Base-by-base conservation (phyloP, 2,329 filamentous ascomycete genomes). In the Diplodia scrobiculata region DNA sequence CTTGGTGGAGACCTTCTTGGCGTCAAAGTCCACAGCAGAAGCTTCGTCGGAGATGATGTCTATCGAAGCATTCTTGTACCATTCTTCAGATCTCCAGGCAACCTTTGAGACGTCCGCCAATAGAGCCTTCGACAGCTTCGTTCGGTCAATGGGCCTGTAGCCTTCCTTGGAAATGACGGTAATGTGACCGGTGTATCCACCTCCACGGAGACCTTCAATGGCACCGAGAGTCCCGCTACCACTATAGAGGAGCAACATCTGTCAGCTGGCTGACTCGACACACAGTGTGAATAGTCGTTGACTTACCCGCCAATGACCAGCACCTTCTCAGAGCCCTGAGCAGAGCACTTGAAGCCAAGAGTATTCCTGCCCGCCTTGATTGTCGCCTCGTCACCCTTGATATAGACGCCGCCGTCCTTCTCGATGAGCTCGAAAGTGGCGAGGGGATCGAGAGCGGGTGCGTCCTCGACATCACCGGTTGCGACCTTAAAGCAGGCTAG, bases 61-160 rank as follows among this genome's bases (percentile, higher is more conserved):
- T 65, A 89, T 84, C 13, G 81, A 82, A 2, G 84, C 83, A 34
- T 84, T 80, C 67, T 84, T 88, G 78, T 91, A 98, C 85, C 91
- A 97, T 38, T 88, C 86, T 69, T 87, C 84, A 63, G 91, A 85
- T 68, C 95, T 86, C 84, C 88, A 90, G 50, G 89, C 87, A 51
- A 97, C 80, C 79, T 96, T 97, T 52, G 84, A 84, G 1, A 87
- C 78, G 74, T 99, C 94, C 6, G 91, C 87, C 68, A 97, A 85
- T 13, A 99, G 83, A 0, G 94, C 92, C 79, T 99, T 99, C 74
- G 93, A 97, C 50, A 99, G 84, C 82, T 98, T 98, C 11, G 95
- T 92, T 21, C 95, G 87, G 80, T 99, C 95, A 72, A 98, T 93
- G 36, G 93, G 93, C 38, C 90, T 84, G 75, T 95, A 90, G 25